Evolutionary conservation across 2,329 filamentous ascomycete genomes (phyloP).

Genomic region (Ceratocystiopsis minuta): DNA sequence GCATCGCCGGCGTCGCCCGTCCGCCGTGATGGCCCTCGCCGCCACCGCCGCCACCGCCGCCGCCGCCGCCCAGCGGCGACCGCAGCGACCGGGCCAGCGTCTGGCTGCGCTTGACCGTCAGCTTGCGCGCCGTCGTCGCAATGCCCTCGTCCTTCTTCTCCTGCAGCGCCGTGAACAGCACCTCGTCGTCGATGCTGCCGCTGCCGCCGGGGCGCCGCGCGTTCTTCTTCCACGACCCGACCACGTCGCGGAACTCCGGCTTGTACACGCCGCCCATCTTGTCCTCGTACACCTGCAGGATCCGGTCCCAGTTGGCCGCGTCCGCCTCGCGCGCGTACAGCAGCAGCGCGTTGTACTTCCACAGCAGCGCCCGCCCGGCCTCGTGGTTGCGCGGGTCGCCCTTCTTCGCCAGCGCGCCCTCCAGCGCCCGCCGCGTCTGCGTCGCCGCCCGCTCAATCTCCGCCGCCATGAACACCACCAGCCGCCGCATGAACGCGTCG

Average conservation of each 20-base stretch:
- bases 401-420: constrained; percentile 43
- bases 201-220: constrained; percentile 40
- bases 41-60: not conserved
- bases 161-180: constrained; percentile 73
- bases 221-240: constrained; percentile 62
- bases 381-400: constrained; percentile 56
- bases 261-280: constrained; percentile 62
- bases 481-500: constrained; percentile 54
- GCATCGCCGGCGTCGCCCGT: constrained; percentile 19
- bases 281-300: constrained; percentile 66
- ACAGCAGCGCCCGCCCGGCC: constrained; percentile 53
- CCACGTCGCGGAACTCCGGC: constrained; percentile 62
- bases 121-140: constrained; percentile 61
- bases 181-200: constrained; percentile 55
- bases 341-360: constrained; percentile 76
- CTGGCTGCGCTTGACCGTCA: constrained; percentile 88
- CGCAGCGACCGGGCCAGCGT: constrained; percentile 61
- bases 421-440: constrained; percentile 47
- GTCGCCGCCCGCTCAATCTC: constrained; percentile 63
- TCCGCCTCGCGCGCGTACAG: constrained; percentile 81
- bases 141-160: constrained; percentile 66
- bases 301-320: constrained; percentile 57
- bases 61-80: constrained; percentile 41
- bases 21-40: constrained; percentile 17
- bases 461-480: constrained; percentile 65